Percentiles rank a stretch among this genome's conserved stretches.
Conservation (phyloP, 495 filamentous ascomycete species). For the Jackrogersella minutella region DNA sequence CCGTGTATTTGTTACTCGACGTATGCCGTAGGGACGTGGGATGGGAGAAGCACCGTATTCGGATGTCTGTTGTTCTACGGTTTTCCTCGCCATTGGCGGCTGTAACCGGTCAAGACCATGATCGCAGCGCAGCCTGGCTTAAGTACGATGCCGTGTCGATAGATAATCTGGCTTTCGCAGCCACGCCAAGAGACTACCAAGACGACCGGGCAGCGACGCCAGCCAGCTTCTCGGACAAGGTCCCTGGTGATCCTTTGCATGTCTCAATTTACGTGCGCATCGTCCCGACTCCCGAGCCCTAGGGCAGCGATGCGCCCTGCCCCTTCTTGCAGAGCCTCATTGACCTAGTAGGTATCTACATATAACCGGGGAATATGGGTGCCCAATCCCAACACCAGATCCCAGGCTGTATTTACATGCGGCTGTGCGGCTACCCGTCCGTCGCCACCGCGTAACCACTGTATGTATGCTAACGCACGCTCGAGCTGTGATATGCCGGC, state of each 20-base stretch:
- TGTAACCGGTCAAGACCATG: neutral
- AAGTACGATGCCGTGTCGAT: neutral
- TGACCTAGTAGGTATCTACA: neutral
- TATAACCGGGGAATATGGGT: slow-evolving; percentile 16
- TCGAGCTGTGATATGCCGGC: neutral
- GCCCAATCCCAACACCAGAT: slow-evolving; percentile 18
- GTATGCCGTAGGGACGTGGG: neutral
- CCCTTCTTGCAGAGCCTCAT: slow-evolving; percentile 21
- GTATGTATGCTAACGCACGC: neutral
- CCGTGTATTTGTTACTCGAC: neutral
- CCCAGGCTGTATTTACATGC: slow-evolving; percentile 1
- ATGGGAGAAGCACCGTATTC: neutral
- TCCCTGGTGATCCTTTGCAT: slow-evolving; percentile 17
- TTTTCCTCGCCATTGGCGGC: neutral
- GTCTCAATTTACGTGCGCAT: neutral
- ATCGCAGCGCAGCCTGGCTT: neutral
- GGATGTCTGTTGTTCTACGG: neutral
- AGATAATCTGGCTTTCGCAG: too few relatives aligned
- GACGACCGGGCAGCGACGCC: neutral
- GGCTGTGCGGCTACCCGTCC: neutral
- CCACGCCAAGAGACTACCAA: neutral
- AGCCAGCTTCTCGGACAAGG: slow-evolving; percentile 5
- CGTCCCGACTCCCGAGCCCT: neutral
- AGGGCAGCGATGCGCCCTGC: neutral
- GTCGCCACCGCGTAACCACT: neutral